Evolutionary conservation across 257 asterid species (phyloP).

Genomic region (Solanum pimpinellifolium): DNA sequence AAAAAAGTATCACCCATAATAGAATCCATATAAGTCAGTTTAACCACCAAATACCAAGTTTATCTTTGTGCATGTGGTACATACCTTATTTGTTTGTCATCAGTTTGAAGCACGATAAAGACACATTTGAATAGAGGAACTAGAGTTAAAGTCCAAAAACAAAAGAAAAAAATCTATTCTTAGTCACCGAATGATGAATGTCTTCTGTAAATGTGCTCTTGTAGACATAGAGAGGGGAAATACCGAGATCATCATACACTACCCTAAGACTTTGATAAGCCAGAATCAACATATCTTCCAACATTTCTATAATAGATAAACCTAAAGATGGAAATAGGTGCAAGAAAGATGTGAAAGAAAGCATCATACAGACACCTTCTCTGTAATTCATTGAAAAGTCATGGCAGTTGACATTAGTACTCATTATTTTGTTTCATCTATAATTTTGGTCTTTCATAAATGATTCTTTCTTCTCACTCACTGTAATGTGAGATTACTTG

Average conservation of each 20-base stretch:
- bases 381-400: too few relatives aligned
- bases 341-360: too few relatives aligned
- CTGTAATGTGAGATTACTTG: too few relatives aligned
- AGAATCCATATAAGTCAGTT: neutral
- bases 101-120: constrained; percentile 78
- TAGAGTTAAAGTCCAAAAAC: constrained; percentile 91
- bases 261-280: constrained; percentile 55
- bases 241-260: too few relatives aligned
- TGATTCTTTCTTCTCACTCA: too few relatives aligned
- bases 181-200: constrained; percentile 85
- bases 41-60: neutral
- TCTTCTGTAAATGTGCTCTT: constrained; percentile 95
- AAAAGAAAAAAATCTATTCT: constrained; percentile 83
- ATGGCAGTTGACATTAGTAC: too few relatives aligned
- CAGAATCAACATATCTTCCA: constrained; percentile 78
- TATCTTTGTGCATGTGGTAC: neutral
- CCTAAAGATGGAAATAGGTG: neutral
- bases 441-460: too few relatives aligned
- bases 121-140: constrained; percentile 87
- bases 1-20: too few relatives aligned
- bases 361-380: too few relatives aligned
- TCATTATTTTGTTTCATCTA: too few relatives aligned
- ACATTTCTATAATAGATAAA: constrained; percentile 27
- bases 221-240: constrained; percentile 88
- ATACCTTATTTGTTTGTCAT: constrained; percentile 88